A percentile compares a stretch with the other conserved stretches of the same genome.
phyloP scores from a whole-genome alignment of 306 rosid genomes.

The Mucuna pruriens region DNA sequence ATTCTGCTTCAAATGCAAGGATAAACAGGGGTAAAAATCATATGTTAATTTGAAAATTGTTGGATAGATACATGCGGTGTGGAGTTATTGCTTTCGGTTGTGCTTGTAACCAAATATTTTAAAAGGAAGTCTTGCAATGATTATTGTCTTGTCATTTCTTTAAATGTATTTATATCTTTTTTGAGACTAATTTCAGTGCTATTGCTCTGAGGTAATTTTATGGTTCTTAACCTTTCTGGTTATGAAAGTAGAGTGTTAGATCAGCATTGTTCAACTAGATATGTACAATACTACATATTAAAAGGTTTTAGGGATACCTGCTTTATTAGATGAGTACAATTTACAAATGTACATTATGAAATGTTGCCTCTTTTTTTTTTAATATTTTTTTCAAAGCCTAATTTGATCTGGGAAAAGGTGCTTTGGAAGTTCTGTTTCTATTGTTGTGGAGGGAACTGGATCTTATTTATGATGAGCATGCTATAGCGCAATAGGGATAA shows the following conservation, averaged over 20 bases:
- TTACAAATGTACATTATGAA: not conserved
- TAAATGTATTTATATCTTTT: not conserved
- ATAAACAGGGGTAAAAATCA: not conserved
- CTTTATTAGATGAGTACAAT: not conserved
- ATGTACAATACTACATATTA: not conserved
- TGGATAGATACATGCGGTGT: not conserved
- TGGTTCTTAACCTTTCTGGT: constrained; percentile 4
- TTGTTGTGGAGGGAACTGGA: constrained; percentile 12
- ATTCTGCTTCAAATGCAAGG: constrained; percentile 7
- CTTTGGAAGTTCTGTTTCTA: constrained; percentile 15
- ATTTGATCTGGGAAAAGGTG: constrained; percentile 2
- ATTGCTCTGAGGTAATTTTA: not conserved
- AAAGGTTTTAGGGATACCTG: constrained; percentile 1
- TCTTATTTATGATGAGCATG: constrained; percentile 14
- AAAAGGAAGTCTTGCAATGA: not conserved
- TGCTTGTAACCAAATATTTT: constrained; percentile 14
- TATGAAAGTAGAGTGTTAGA: not conserved
- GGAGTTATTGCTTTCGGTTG: constrained; percentile 17
- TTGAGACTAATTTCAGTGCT: not conserved
- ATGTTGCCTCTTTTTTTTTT: not conserved
- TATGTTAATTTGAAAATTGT: constrained; percentile 3
- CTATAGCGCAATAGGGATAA: not conserved
- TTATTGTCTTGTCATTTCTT: not conserved
- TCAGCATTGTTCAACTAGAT: not conserved
- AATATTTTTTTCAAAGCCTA: not conserved